Conservation (phyloP, 2,329 filamentous ascomycete species). For the Calonectria henricotiae region DNA sequence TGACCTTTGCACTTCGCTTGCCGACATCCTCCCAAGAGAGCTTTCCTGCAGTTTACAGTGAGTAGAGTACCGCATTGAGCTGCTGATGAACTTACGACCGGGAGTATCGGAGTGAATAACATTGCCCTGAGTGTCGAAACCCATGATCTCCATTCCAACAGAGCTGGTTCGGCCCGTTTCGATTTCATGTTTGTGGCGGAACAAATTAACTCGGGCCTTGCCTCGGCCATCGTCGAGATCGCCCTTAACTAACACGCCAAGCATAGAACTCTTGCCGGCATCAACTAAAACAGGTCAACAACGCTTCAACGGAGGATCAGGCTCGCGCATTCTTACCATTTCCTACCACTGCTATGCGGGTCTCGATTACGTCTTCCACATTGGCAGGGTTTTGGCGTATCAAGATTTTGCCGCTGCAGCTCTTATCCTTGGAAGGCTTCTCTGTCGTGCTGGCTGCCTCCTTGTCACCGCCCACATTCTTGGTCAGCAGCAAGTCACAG, state of each 20-base stretch:
- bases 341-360: slow-evolving; percentile 94
- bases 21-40: slow-evolving; percentile 99
- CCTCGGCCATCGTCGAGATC: slow-evolving; percentile 95
- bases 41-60: slow-evolving; percentile 61
- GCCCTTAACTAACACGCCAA: slow-evolving; percentile 96
- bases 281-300: slow-evolving; percentile 74
- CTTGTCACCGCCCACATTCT: slow-evolving; percentile 85
- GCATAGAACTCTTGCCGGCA: slow-evolving; percentile 95
- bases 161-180: slow-evolving; percentile 96
- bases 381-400: slow-evolving; percentile 82
- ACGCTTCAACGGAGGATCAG: neutral
- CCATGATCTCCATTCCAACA: slow-evolving; percentile 99
- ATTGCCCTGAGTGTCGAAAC: slow-evolving; percentile 90
- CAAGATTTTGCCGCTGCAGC: slow-evolving; percentile 88
- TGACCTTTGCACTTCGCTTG: slow-evolving; percentile 94
- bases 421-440: slow-evolving; percentile 77
- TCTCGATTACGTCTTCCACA: slow-evolving; percentile 93
- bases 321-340: slow-evolving; percentile 74
- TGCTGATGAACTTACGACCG: slow-evolving; percentile 74
- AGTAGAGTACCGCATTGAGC: slow-evolving; percentile 28
- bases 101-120: slow-evolving; percentile 87
- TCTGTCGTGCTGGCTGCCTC: slow-evolving; percentile 75
- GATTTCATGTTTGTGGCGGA: slow-evolving; percentile 97
- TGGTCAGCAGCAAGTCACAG: slow-evolving; percentile 88
- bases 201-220: slow-evolving; percentile 94